These are phyloP conservation scores for Thielaviopsis punctulata DNA, from an alignment of 2,329 filamentous ascomycete species.

Conservation along the genomic window DNA sequence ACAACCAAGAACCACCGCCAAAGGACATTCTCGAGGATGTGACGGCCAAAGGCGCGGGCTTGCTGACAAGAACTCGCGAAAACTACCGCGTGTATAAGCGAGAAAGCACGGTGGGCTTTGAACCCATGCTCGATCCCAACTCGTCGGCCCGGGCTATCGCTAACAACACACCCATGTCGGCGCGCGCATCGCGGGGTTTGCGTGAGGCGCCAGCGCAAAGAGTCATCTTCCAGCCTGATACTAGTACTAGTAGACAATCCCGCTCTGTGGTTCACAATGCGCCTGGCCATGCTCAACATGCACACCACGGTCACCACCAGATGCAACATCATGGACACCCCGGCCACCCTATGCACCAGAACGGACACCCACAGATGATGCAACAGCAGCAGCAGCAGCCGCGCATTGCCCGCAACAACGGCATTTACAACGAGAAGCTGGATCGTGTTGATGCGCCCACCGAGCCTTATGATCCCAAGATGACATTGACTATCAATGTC, in stretches of 20 bases:
- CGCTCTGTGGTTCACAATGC: neutral
- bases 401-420: constrained; percentile 25
- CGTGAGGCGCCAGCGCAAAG: constrained; percentile 73
- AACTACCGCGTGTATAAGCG: constrained; percentile 43
- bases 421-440: constrained; percentile 11
- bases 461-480: constrained; percentile 40
- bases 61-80: constrained; percentile 63
- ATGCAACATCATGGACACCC: constrained; percentile 23
- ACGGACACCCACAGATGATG: constrained; percentile 2
- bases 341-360: constrained; percentile 13
- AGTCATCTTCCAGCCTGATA: constrained; percentile 72
- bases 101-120: constrained; percentile 34
- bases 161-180: constrained; percentile 32
- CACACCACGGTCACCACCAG: constrained; percentile 16
- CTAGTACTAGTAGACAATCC: constrained; percentile 40
- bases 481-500: constrained; percentile 24
- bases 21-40: constrained; percentile 78
- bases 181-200: constrained; percentile 45
- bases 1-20: constrained; percentile 66
- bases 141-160: constrained; percentile 37
- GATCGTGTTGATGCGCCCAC: constrained; percentile 8
- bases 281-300: neutral
- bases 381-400: constrained; percentile 19
- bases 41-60: constrained; percentile 65
- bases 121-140: constrained; percentile 42